These are phyloP conservation scores for Trichocladium uniseriatum DNA, from an alignment of 495 filamentous ascomycete genomes.

Conservation along the genomic window DNA sequence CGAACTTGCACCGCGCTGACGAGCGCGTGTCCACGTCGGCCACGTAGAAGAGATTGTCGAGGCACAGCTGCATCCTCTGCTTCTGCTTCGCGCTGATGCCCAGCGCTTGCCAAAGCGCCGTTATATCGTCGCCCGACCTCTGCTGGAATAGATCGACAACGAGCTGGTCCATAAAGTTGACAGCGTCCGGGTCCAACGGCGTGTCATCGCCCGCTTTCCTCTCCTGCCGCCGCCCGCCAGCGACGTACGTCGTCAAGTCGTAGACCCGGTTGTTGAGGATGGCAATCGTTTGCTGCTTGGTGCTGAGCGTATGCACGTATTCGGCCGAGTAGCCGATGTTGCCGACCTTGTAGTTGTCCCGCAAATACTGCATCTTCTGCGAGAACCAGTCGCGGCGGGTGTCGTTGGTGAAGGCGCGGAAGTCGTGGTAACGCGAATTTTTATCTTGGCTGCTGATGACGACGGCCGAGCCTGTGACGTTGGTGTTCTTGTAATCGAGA, in stretches of 20 bases:
- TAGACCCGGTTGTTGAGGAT: conserved; percentile 78
- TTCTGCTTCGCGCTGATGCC: conserved; percentile 45
- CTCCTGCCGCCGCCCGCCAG: conserved; percentile 60
- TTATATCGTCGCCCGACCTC: conserved; percentile 69
- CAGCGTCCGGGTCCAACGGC: conserved; percentile 44
- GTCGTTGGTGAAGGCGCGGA: conserved; percentile 74
- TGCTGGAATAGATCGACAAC: conserved; percentile 71
- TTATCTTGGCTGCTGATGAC: conserved; percentile 57
- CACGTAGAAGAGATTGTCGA: conserved; percentile 93
- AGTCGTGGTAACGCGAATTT: conserved; percentile 84
- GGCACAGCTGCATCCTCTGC: conserved; percentile 66
- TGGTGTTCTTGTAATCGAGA: conserved; percentile 71
- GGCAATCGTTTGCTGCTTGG: conserved; percentile 56
- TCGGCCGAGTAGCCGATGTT: conserved; percentile 74
- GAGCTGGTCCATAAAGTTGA: conserved; percentile 71
- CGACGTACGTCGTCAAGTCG: conserved; percentile 78
- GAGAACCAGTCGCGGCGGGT: conserved; percentile 82
- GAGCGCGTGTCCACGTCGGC: conserved; percentile 88
- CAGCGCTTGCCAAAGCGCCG: conserved; percentile 69
- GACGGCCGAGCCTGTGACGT: conserved; percentile 56
- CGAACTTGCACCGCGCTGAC: conserved; percentile 75
- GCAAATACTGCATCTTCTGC: conserved; percentile 71
- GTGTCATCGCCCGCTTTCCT: conserved; percentile 41
- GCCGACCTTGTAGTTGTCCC: conserved; percentile 73
- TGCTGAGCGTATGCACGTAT: conserved; percentile 63